Evolutionary conservation across 352 stramenopile species (phyloP), one percentile per base, ranked within the genome.

Genomic region (Globisporangium nunn): DNA sequence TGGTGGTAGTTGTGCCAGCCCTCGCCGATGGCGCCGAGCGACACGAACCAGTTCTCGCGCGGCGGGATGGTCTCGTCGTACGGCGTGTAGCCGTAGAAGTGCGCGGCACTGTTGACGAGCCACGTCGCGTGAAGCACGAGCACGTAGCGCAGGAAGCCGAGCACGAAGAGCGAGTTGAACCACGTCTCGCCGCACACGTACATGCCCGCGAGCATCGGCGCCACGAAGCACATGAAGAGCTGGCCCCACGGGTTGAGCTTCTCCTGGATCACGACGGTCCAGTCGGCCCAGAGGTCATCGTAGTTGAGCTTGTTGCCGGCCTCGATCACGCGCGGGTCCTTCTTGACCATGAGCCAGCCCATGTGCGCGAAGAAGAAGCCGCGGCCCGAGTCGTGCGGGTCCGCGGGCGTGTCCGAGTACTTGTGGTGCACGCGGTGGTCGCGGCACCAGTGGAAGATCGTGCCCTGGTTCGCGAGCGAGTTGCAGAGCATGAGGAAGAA

Each of bases 281-380:
- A 79, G 72, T 99, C 96, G 17, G 80, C 83, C 41, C 96, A 67
- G 37, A 99, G 70, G 64, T 99, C 97, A 15, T 78, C 85, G 63
- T 98, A 98, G 69, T 97, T 94, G 53, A 99, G 78, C 70, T 98
- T 97, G 61, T 88, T 86, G 59, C 82, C 85, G 54, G 73, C 74
- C n/a, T 89, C 85, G 46, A 92, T 45, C 56, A 87, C 88, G 64
- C 95, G 93, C 8, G 86, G 79, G 80, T 99, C 89, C 76, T 99
- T 99, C 75, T 98, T 98, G 28, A 99, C 83, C 71, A 98, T 97
- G 43, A 99, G 78, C 97, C 97, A 99, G 59, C 97, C 97, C 83
- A 99, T 98, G 81, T 99, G 96, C 12, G 97, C 93, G 69, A 98
- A 99, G 80, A 99, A 99, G 74, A 99, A 98, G 35, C 97, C 97